Conservation (phyloP, 164 flowering plant species). For the Vitis vinifera region ASM3070453v1 NC_081817.1:330001-330500, state of each 20-base stretch:
- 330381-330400: slow-evolving; percentile 95
- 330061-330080: slow-evolving; percentile 18
- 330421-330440: slow-evolving; percentile 96
- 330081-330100: slow-evolving; percentile 24
- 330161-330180: slow-evolving; percentile 84
- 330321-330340: slow-evolving; percentile 97
- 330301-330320: slow-evolving; percentile 62
- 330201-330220: slow-evolving; percentile 81
- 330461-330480: slow-evolving; percentile 91
- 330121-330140: slow-evolving; percentile 36
- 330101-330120: slow-evolving; percentile 21
- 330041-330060: slow-evolving; percentile 12
- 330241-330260: slow-evolving; percentile 62
- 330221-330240: slow-evolving; percentile 69
- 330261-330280: slow-evolving; percentile 86
- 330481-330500: slow-evolving; percentile 80
- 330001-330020: slow-evolving; percentile 41
- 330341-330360: slow-evolving; percentile 92
- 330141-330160: slow-evolving; percentile 73
- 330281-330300: slow-evolving; percentile 64
- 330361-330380: slow-evolving; percentile 91
- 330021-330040: slow-evolving; percentile 25
- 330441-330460: slow-evolving; percentile 81
- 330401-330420: slow-evolving; percentile 93
- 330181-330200: slow-evolving; percentile 78